A percentile compares a stretch with the other conserved stretches of the same genome.
Evolutionary conservation across 441 rosid species (phyloP).

Genomic region (Eutrema salsugineum): DNA sequence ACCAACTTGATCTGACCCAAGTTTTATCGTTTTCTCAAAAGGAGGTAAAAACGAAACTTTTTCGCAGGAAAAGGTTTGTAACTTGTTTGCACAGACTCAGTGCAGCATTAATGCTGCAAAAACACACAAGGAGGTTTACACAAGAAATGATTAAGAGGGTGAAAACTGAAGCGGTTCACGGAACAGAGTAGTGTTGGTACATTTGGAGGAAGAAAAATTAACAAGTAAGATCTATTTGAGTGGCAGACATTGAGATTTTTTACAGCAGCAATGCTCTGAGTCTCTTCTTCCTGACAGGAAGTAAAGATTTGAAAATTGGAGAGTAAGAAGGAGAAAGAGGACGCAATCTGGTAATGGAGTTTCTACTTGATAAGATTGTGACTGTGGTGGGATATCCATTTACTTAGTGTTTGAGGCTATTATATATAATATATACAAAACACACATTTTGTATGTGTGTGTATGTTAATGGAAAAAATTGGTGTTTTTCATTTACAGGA

Average conservation of each 20-base stretch:
- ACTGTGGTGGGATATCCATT: slow-evolving; percentile 70
- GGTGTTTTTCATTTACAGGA: slow-evolving; percentile 47
- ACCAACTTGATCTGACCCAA: slow-evolving; percentile 34
- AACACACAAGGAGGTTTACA: slow-evolving; percentile 25
- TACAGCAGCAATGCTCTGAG: slow-evolving; percentile 35
- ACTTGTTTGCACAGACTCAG: slow-evolving; percentile 39
- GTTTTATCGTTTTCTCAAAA: slow-evolving; percentile 27
- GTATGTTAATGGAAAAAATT: slow-evolving; percentile 29
- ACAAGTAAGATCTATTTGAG: slow-evolving; percentile 27
- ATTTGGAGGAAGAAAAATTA: slow-evolving; percentile 3
- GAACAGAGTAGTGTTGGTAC: slow-evolving; percentile 29
- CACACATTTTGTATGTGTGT: background rate
- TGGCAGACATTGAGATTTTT: slow-evolving; percentile 66
- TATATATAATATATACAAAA: slow-evolving; percentile 29
- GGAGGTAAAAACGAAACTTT: background rate
- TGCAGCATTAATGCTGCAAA: slow-evolving; percentile 39
- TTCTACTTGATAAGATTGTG: slow-evolving; percentile 37
- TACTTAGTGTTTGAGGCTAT: slow-evolving; percentile 50
- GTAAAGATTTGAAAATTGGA: slow-evolving; percentile 10
- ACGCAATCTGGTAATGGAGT: slow-evolving; percentile 36
- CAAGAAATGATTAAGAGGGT: slow-evolving; percentile 28
- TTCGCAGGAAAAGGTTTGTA: slow-evolving; percentile 28
- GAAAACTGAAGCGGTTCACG: slow-evolving; percentile 20
- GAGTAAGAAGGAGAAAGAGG: slow-evolving; percentile 25
- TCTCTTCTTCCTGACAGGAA: slow-evolving; percentile 25